A percentile compares a stretch with the other conserved stretches of the same genome.
These are phyloP conservation scores for Polychytrium aggregatum DNA, from an alignment of 192 early-diverging fungal genomes.

Conservation along the genomic window DNA sequence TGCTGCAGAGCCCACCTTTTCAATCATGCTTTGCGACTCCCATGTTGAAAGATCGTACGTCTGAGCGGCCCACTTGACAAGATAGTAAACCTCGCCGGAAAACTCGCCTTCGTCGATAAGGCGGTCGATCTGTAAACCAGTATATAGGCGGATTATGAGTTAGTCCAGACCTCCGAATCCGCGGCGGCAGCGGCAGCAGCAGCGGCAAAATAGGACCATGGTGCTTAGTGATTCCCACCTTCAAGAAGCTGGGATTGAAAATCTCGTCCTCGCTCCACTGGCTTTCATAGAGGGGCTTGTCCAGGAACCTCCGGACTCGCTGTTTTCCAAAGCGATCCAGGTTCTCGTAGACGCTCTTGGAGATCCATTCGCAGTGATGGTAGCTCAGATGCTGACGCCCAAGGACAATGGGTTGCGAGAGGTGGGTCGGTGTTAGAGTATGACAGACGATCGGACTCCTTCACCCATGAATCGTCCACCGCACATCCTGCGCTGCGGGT, in stretches of 20 bases:
- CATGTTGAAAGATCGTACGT: slow-evolving; percentile 66
- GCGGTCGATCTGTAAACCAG: slow-evolving; percentile 51
- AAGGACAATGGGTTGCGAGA: too few species aligned
- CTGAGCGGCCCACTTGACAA: slow-evolving; percentile 66
- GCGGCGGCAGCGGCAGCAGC: not conserved
- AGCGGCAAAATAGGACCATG: not conserved
- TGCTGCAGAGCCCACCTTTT: slow-evolving; percentile 24
- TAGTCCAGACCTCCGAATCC: not conserved
- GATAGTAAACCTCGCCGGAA: slow-evolving; percentile 47
- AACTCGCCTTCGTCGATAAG: slow-evolving; percentile 75
- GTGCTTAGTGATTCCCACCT: too few species aligned
- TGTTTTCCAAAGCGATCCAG: slow-evolving; percentile 51
- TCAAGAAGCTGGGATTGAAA: slow-evolving; percentile 53
- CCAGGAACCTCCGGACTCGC: slow-evolving; percentile 63
- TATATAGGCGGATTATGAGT: not conserved
- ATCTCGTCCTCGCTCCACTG: slow-evolving; percentile 48
- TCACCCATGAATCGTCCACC: too few species aligned
- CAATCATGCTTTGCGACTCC: slow-evolving; percentile 47
- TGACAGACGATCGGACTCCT: not conserved
- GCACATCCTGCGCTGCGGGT: not conserved
- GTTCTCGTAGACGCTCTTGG: slow-evolving; percentile 31
- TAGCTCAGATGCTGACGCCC: slow-evolving; percentile 53
- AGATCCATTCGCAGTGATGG: slow-evolving; percentile 62
- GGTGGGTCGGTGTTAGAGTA: not conserved
- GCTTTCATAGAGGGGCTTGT: slow-evolving; percentile 43